Base-by-base conservation (phyloP, 352 stramenopile genomes). In the Globisporangium paddicum region DNA sequence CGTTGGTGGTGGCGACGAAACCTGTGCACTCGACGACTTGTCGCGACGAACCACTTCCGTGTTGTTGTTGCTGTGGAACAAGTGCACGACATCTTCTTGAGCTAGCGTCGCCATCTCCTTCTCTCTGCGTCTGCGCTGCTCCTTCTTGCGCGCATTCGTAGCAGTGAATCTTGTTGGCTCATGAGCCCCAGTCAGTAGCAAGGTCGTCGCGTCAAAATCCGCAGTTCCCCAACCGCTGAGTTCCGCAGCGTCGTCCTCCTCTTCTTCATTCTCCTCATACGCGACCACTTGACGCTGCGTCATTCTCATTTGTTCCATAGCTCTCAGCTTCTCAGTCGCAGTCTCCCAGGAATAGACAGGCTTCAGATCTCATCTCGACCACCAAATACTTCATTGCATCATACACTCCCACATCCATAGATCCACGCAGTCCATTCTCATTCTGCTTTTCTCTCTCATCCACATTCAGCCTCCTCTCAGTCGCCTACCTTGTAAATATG, bases 161-260 rank as follows among this genome's bases (percentile, higher is more conserved):
- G 1, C 41, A 26, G 41, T 7, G 13, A 41, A 41, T 11, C 11
- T 18, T 41, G 35, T 41, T 3, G n/a, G n/a, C n/a, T n/a, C n/a
- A n/a, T n/a, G n/a, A n/a, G n/a, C n/a, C n/a, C n/a, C n/a, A n/a
- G n/a, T n/a, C n/a, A n/a, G n/a, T n/a, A n/a, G n/a, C n/a, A n/a
- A n/a, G n/a, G n/a, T n/a, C n/a, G n/a, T n/a, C n/a, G 67, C 63
- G 30, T 68, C 67, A 10, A 68, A 63, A 32, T 71, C 63, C 8
- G 11, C 50, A 18, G n/a, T 55, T 41, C 44, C 67, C 67, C 67
- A 73, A 21, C 67, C 67, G 47, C 67, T 64, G 37, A 73, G 62
- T 30, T 7, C 51, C 44, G 59, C 63, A 8, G 34, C 32, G 28
- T n/a, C n/a, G n/a, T n/a, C n/a, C n/a, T 68, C 63, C 2, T 62